Conservation (phyloP, 768 basidiomycete genomes). For the Psilocybe subaeruginosa region DNA sequence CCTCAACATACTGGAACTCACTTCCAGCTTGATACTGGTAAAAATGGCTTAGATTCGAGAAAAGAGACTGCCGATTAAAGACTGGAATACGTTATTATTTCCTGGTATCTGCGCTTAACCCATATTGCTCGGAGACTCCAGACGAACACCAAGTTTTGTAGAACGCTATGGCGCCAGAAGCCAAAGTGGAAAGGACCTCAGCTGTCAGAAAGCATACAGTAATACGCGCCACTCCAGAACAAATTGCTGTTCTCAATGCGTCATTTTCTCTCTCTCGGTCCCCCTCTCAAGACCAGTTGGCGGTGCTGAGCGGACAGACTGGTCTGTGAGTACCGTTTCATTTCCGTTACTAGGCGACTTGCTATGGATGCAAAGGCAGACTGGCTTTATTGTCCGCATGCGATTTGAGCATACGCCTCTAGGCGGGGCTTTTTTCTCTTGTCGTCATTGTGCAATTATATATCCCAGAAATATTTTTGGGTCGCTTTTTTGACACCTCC, state of each 20-base stretch:
- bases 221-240: conserved; percentile 27
- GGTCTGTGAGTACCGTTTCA: conserved; percentile 33
- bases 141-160: not conserved
- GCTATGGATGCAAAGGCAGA: not conserved
- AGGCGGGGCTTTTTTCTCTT: not conserved
- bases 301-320: conserved; percentile 29
- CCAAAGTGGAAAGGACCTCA: not conserved
- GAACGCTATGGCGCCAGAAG: conserved; percentile 7
- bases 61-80: not conserved
- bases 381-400: not conserved
- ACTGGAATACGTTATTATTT: not conserved
- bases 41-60: not conserved
- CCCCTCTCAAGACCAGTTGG: conserved; percentile 24
- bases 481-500: not conserved
- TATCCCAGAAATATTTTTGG: not conserved
- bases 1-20: not conserved
- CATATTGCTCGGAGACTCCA: not conserved
- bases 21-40: not conserved
- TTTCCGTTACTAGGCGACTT: not conserved
- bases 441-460: not conserved
- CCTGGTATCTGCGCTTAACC: not conserved
- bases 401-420: not conserved
- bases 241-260: conserved; percentile 28
- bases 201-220: conserved; percentile 14
- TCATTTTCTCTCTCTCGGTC: conserved; percentile 26